Percentiles rank a stretch among this genome's conserved stretches.
Evolutionary conservation across 495 filamentous ascomycete genomes (phyloP).

Genomic region (Evansstolkia leycettana): DNA sequence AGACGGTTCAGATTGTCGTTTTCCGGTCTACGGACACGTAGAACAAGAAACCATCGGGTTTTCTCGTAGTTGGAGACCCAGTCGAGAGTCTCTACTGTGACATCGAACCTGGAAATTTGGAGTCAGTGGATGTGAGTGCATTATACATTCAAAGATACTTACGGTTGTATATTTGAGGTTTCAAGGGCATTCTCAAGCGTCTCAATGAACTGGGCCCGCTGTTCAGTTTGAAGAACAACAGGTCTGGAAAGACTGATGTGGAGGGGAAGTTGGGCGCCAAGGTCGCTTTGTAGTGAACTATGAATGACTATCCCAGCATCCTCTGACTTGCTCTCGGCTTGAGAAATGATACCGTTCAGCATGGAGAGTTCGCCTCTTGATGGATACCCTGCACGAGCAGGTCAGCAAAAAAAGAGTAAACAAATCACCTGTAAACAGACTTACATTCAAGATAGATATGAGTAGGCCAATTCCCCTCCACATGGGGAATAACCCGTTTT

Average conservation of each 20-base stretch:
- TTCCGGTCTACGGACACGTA: constrained; percentile 38
- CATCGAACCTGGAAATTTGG: constrained; percentile 33
- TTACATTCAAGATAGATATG: constrained; percentile 91
- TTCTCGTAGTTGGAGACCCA: constrained; percentile 66
- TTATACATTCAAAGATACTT: constrained; percentile 7
- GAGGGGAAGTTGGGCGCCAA: constrained; percentile 67
- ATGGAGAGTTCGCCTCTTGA: constrained; percentile 38
- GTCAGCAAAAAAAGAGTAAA: not conserved
- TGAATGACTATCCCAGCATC: constrained; percentile 19
- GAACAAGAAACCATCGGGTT: constrained; percentile 77
- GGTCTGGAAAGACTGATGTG: constrained; percentile 84
- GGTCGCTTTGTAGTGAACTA: constrained; percentile 60
- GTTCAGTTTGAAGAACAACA: constrained; percentile 49
- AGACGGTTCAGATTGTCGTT: constrained; percentile 50
- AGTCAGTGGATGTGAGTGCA: constrained; percentile 1
- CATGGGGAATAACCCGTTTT: constrained; percentile 67
- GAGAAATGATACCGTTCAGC: constrained; percentile 40
- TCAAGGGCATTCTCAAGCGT: constrained; percentile 20
- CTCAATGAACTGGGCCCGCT: constrained; percentile 51
- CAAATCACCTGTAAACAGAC: constrained; percentile 7
- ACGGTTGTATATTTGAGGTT: constrained; percentile 33
- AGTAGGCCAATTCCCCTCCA: constrained; percentile 84
- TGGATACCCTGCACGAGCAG: constrained; percentile 55
- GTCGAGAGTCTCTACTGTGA: constrained; percentile 32
- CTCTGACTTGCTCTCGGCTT: constrained; percentile 14